Conservation (phyloP, 768 basidiomycete species). For the Fomitopsis serialis region DNA sequence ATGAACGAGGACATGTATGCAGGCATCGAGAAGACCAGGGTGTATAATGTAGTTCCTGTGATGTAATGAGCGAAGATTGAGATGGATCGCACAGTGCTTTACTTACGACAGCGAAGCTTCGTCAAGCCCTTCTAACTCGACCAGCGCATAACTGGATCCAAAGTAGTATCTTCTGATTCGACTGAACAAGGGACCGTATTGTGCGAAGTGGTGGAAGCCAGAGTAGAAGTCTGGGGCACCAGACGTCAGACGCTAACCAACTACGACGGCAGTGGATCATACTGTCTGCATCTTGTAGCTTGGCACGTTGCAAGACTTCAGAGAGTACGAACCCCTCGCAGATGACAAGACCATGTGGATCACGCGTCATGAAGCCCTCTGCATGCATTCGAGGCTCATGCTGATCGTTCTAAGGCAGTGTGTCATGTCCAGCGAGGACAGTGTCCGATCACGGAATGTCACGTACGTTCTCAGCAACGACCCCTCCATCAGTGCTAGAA, state of each 20-base stretch:
- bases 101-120: conserved; percentile 14
- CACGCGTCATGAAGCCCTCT: conserved; percentile 14
- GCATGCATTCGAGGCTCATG: conserved; percentile 2
- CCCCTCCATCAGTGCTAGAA: no score
- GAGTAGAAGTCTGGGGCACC: conserved; percentile 19
- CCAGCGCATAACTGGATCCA: not conserved
- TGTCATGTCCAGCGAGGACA: no score
- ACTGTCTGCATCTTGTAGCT: not conserved
- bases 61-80: conserved; percentile 5
- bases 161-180: conserved; percentile 15
- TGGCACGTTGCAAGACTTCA: not conserved
- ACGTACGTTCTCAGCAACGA: no score
- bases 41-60: not conserved
- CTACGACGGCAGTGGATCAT: no score
- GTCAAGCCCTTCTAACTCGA: not conserved
- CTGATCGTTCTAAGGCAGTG: no score
- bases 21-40: conserved; percentile 33
- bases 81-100: conserved; percentile 18
- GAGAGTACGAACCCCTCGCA: not conserved
- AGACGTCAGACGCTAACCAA: not conserved
- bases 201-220: conserved; percentile 18
- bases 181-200: conserved; percentile 28
- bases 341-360: conserved; percentile 6
- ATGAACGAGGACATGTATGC: conserved; percentile 28
- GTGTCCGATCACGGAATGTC: no score